A percentile compares a stretch with the other conserved stretches of the same genome.
These are phyloP conservation scores for Haplosporangium sp. DNA, from an alignment of 371 early-diverging fungal genomes.

Conservation along the genomic window DNA sequence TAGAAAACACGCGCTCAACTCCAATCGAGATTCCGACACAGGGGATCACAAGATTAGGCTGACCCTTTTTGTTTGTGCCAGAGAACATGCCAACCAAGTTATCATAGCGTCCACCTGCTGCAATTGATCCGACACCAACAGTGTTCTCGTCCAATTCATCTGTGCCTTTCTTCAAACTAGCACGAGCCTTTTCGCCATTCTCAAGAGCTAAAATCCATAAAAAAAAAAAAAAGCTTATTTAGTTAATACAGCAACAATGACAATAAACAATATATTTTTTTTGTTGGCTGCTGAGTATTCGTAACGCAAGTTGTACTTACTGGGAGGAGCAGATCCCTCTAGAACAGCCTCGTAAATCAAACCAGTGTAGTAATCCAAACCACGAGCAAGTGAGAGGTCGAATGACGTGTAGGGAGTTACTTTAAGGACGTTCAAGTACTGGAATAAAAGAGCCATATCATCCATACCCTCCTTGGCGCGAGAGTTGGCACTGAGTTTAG, in stretches of 20 bases:
- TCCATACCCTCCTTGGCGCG: conserved; percentile 88
- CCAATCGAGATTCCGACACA: conserved; percentile 99
- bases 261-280: too few relatives aligned
- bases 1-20: conserved; percentile 96
- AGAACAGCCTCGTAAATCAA: conserved; percentile 98
- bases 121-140: conserved; percentile 97
- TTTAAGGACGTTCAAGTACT: conserved; percentile 88
- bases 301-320: conserved; percentile 44
- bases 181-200: conserved; percentile 45
- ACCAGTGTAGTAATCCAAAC: conserved; percentile 99
- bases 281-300: not conserved
- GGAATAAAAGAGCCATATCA: conserved; percentile 91
- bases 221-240: not conserved
- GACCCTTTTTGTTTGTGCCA: conserved; percentile 73
- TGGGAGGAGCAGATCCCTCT: conserved; percentile 70
- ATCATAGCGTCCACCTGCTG: conserved; percentile 99
- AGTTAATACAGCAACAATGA: too few relatives aligned
- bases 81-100: conserved; percentile 97
- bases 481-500: conserved; percentile 71
- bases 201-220: conserved; percentile 22
- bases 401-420: conserved; percentile 80
- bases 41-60: conserved; percentile 83
- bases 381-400: conserved; percentile 97
- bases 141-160: conserved; percentile 81
- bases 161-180: conserved; percentile 56